A percentile compares a stretch with the other conserved stretches of the same genome.
phyloP scores from a whole-genome alignment of 2,329 filamentous ascomycete genomes.

The Chaetomium globosum region DNA sequence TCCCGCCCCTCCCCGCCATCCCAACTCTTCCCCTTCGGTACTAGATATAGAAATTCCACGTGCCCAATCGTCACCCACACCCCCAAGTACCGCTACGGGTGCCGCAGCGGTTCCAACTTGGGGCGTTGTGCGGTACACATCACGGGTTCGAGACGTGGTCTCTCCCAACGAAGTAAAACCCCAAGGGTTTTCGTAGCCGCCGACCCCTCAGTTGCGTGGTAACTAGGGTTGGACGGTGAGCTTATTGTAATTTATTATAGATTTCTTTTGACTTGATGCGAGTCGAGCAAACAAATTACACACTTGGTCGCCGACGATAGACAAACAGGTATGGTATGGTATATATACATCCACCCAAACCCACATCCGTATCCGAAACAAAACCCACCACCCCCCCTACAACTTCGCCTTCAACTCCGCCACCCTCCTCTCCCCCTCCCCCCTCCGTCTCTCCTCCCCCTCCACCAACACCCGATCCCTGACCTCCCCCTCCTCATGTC shows the following conservation, averaged over 20 bases:
- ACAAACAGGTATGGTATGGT: not conserved
- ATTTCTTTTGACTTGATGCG: not conserved
- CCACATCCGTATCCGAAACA: not conserved
- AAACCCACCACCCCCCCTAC: slow-evolving; percentile 30
- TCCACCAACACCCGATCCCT: slow-evolving; percentile 49
- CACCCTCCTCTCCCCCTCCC: slow-evolving; percentile 51
- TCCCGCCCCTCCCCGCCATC: not conserved
- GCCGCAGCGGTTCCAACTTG: not conserved
- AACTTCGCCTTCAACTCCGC: slow-evolving; percentile 53
- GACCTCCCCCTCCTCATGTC: slow-evolving; percentile 54
- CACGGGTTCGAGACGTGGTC: not conserved
- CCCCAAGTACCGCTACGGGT: not conserved
- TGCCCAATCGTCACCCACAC: not conserved
- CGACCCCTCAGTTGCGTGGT: not conserved
- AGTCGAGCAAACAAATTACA: not conserved
- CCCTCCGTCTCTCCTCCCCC: slow-evolving; percentile 48
- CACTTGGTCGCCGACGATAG: not conserved
- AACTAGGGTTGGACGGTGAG: not conserved
- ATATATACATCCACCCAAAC: not conserved
- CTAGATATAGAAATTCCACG: not conserved
- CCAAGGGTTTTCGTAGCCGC: not conserved
- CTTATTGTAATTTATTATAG: not conserved
- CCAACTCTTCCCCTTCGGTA: not conserved
- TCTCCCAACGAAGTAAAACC: not conserved
- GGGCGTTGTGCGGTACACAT: not conserved